A percentile compares a stretch with the other conserved stretches of the same genome.
These are phyloP conservation scores for Solanum dulcamara DNA, from an alignment of 257 asterid species.

Conservation along the genomic window DNA sequence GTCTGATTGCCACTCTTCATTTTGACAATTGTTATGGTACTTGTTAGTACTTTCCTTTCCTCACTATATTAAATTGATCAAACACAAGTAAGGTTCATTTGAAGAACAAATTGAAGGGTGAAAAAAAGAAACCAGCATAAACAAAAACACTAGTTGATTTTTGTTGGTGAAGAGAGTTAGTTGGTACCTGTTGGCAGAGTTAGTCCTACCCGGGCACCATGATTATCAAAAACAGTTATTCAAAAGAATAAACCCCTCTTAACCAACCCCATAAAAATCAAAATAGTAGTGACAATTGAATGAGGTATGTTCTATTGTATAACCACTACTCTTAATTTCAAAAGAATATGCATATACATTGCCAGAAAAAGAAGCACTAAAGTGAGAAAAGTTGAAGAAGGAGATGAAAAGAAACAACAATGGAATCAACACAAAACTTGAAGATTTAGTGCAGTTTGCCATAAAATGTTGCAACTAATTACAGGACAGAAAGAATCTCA, in stretches of 20 bases:
- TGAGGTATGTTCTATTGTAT: no score
- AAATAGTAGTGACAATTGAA: no score
- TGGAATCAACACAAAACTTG: neutral
- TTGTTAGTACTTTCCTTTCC: conserved; percentile 4
- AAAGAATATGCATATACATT: no score
- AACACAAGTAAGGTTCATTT: neutral
- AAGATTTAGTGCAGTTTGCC: neutral
- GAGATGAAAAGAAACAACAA: neutral
- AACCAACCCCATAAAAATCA: no score
- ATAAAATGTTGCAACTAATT: neutral
- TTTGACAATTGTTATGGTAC: conserved; percentile 6
- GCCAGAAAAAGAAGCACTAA: neutral
- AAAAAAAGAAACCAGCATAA: neutral
- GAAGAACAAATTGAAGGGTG: neutral
- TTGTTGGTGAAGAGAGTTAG: no score
- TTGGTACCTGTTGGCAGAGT: no score
- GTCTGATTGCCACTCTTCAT: conserved; percentile 31
- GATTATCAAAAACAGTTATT: no score
- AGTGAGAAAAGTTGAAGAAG: neutral
- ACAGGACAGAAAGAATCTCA: neutral
- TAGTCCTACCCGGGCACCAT: no score
- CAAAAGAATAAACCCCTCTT: no score
- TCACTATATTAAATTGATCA: conserved; percentile 23
- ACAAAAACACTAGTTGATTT: no score
- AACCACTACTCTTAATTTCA: no score